Percentiles rank a stretch among this genome's conserved stretches.
Conservation (phyloP, 2,329 filamentous ascomycete species). For the Ophiocordyceps camponoti-rufipedis region DNA sequence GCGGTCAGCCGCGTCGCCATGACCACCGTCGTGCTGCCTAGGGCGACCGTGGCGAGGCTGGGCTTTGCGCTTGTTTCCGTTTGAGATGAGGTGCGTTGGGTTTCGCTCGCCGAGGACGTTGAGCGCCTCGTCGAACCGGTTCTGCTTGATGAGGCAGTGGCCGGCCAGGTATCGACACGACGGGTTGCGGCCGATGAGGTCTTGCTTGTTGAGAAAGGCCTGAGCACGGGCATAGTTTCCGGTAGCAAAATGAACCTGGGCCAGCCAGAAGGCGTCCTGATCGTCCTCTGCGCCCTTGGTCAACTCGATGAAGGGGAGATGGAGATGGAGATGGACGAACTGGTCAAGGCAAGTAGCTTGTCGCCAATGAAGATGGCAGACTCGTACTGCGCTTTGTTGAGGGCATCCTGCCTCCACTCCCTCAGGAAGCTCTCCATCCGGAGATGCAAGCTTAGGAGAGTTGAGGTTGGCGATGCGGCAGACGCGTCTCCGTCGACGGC, state of each 20-base stretch:
- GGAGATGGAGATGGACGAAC: constrained; percentile 29
- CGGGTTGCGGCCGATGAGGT: constrained; percentile 63
- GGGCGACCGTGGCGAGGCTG: constrained; percentile 14
- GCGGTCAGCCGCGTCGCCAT: constrained; percentile 39
- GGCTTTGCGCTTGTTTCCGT: constrained; percentile 19
- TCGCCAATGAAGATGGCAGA: constrained; percentile 94
- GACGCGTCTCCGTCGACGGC: background rate
- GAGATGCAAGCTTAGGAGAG: background rate
- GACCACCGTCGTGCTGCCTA: constrained; percentile 14
- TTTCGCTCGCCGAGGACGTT: constrained; percentile 78
- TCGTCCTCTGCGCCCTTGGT: constrained; percentile 52
- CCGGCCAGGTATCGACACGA: constrained; percentile 86
- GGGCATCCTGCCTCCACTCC: constrained; percentile 85
- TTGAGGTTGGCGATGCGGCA: background rate
- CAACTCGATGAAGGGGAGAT: background rate
- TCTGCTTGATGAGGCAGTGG: constrained; percentile 87
- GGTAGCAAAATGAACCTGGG: constrained; percentile 92
- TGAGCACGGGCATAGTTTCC: constrained; percentile 90
- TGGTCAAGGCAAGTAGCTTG: constrained; percentile 85
- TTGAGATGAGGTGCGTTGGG: constrained; percentile 66
- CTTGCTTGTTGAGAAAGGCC: constrained; percentile 66
- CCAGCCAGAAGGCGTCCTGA: constrained; percentile 89
- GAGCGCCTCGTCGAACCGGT: constrained; percentile 76
- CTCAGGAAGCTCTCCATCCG: constrained; percentile 83
- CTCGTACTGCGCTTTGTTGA: constrained; percentile 92